A percentile compares a stretch with the other conserved stretches of the same genome.
Evolutionary conservation across 1,284 basidiomycete species (phyloP).

Genomic region (Hypsizygus ulmarius): DNA sequence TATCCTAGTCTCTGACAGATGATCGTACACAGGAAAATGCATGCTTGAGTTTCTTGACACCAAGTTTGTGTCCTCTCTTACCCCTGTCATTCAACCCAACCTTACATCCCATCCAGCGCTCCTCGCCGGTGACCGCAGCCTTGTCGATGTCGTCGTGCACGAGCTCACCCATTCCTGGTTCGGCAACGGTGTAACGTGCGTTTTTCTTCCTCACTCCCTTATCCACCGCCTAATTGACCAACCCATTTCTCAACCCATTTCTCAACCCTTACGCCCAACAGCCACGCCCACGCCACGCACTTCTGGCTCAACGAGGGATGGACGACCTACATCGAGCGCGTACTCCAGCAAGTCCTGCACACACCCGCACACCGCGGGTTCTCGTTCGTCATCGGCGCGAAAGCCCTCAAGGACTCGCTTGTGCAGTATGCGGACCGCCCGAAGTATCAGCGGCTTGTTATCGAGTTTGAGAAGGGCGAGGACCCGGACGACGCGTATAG

Average conservation of each 20-base stretch:
- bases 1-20: conserved; percentile 8
- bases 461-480: conserved; percentile 81
- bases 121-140: conserved; percentile 77
- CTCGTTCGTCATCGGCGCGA: conserved; percentile 74
- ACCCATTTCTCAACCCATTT: conserved; percentile 3
- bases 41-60: conserved; percentile 85
- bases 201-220: too few relatives aligned
- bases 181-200: conserved; percentile 81
- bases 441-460: conserved; percentile 83
- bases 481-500: conserved; percentile 83
- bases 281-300: conserved; percentile 67
- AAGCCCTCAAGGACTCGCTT: conserved; percentile 73
- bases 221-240: background rate
- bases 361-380: conserved; percentile 82
- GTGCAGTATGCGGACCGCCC: conserved; percentile 57
- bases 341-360: conserved; percentile 75
- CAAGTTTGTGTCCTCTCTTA: conserved; percentile 48
- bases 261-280: too few relatives aligned
- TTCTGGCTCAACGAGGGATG: conserved; percentile 96
- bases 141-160: conserved; percentile 86
- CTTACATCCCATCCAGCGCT: conserved; percentile 48
- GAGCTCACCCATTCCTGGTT: conserved; percentile 83
- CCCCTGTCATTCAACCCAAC: background rate
- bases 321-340: conserved; percentile 92
- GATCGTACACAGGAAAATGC: conserved; percentile 64